phyloP scores from a whole-genome alignment of 768 basidiomycete genomes.

The Sporobolomyces pararoseus region DNA sequence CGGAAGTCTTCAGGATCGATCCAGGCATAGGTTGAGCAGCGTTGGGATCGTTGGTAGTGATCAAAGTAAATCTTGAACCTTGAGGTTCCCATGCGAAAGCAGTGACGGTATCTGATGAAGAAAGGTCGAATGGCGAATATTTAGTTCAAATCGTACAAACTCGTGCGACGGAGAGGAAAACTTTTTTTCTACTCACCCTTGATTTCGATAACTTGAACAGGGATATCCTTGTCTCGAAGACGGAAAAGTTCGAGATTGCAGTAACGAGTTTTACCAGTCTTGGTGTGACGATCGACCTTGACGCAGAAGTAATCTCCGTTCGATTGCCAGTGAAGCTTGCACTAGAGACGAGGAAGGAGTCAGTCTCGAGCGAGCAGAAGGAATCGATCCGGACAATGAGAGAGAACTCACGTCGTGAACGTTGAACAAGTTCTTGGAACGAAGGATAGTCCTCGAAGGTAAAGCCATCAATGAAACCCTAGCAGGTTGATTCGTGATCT shows the following conservation, averaged over 20 bases:
- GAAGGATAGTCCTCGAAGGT: constrained; percentile 73
- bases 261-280: constrained; percentile 96
- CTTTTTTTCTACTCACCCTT: constrained; percentile 66
- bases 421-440: constrained; percentile 96
- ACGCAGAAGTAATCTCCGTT: constrained; percentile 97
- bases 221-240: constrained; percentile 92
- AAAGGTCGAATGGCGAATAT: too few species aligned
- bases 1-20: constrained; percentile 90
- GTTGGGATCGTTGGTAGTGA: constrained; percentile 90
- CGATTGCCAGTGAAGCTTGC: constrained; percentile 97
- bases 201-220: constrained; percentile 93
- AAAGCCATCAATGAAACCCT: constrained; percentile 88
- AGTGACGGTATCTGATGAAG: constrained; percentile 74
- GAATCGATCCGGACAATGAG: background rate
- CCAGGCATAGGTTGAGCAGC: constrained; percentile 82
- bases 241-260: constrained; percentile 98
- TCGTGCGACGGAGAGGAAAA: too few species aligned
- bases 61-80: constrained; percentile 91
- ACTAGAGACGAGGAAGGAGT: constrained; percentile 56
- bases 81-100: constrained; percentile 99
- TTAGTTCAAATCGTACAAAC: too few species aligned
- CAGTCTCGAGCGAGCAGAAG: background rate
- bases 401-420: constrained; percentile 75
- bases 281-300: constrained; percentile 97
- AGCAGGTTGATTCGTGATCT: constrained; percentile 92